phyloP scores from a whole-genome alignment of 106 monocot genomes.

The Chionographis japonica region DNA sequence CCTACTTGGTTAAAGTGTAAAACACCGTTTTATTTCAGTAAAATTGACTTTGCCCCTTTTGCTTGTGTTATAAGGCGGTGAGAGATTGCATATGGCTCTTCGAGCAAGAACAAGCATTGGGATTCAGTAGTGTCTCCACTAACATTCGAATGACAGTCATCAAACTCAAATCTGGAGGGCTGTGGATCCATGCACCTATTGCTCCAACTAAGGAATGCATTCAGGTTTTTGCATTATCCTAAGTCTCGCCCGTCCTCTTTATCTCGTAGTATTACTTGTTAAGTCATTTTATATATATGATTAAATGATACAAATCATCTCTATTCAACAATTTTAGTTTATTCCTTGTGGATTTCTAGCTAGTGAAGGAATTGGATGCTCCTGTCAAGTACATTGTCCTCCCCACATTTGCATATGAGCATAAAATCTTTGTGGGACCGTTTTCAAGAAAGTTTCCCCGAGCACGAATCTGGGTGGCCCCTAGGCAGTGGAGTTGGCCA shows the following conservation, averaged over 20 bases:
- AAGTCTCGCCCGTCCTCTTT: not conserved
- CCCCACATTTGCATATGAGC: constrained; percentile 93
- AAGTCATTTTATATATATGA: not conserved
- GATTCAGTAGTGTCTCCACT: constrained; percentile 96
- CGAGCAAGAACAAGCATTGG: constrained; percentile 98
- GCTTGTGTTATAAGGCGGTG: constrained; percentile 45
- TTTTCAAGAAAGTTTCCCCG: constrained; percentile 91
- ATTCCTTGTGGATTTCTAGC: constrained; percentile 24
- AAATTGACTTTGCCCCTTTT: not conserved
- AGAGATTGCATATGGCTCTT: constrained; percentile 92
- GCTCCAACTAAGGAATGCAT: constrained; percentile 97
- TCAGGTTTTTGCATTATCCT: constrained; percentile 44
- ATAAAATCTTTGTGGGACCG: constrained; percentile 95
- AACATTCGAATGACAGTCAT: constrained; percentile 97
- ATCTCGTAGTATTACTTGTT: not conserved
- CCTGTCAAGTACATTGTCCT: constrained; percentile 90
- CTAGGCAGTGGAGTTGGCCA: constrained; percentile 99
- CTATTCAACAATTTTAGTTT: constrained; percentile 3
- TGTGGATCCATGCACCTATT: constrained; percentile 98
- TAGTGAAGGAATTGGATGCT: constrained; percentile 83
- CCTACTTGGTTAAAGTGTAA: too few species aligned
- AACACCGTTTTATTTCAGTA: too few species aligned
- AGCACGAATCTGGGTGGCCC: constrained; percentile 94
- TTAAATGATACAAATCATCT: not conserved
- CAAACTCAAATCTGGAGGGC: constrained; percentile 91